Conservation (phyloP, 1,284 basidiomycete genomes). For the Sutorius eximius region DNA sequence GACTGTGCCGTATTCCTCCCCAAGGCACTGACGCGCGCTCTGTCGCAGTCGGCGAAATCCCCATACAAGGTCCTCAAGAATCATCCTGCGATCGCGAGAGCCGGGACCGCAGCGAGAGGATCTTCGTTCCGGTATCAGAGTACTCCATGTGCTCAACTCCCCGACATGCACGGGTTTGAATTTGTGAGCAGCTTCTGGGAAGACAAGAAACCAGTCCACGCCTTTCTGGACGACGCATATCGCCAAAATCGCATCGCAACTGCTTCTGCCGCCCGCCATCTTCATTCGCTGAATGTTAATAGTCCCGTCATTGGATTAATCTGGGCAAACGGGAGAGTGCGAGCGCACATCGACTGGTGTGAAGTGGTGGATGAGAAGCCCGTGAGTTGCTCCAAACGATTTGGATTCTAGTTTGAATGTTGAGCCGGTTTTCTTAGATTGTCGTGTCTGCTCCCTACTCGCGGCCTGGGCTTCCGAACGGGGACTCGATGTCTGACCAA, state of each 20-base stretch:
- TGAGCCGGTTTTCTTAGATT: slow-evolving; percentile 33
- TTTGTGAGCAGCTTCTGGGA: slow-evolving; percentile 56
- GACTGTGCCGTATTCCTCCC: slow-evolving; percentile 52
- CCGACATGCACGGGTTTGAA: slow-evolving; percentile 48
- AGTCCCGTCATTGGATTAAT: slow-evolving; percentile 55
- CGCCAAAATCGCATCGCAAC: slow-evolving; percentile 60
- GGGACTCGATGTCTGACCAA: slow-evolving; percentile 15
- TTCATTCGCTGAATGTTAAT: slow-evolving; percentile 46
- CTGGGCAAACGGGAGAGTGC: slow-evolving; percentile 52
- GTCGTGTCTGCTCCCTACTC: slow-evolving; percentile 53
- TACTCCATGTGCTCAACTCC: slow-evolving; percentile 48
- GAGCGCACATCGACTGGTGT: slow-evolving; percentile 59
- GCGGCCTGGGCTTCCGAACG: slow-evolving; percentile 17
- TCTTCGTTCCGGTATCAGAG: slow-evolving; percentile 54
- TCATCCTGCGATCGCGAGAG: slow-evolving; percentile 36
- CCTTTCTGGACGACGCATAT: slow-evolving; percentile 51
- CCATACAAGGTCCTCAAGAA: slow-evolving; percentile 48
- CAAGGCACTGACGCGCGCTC: slow-evolving; percentile 33
- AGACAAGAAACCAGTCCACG: slow-evolving; percentile 56
- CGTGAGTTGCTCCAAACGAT: slow-evolving; percentile 28
- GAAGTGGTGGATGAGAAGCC: slow-evolving; percentile 33
- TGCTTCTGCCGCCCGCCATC: slow-evolving; percentile 48
- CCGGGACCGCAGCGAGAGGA: slow-evolving; percentile 39
- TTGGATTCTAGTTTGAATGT: neutral
- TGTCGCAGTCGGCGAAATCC: slow-evolving; percentile 45